Percentiles rank a stretch among this genome's conserved stretches.
phyloP scores from a whole-genome alignment of 352 stramenopile genomes.

The Phytophthora colocasiae region DNA sequence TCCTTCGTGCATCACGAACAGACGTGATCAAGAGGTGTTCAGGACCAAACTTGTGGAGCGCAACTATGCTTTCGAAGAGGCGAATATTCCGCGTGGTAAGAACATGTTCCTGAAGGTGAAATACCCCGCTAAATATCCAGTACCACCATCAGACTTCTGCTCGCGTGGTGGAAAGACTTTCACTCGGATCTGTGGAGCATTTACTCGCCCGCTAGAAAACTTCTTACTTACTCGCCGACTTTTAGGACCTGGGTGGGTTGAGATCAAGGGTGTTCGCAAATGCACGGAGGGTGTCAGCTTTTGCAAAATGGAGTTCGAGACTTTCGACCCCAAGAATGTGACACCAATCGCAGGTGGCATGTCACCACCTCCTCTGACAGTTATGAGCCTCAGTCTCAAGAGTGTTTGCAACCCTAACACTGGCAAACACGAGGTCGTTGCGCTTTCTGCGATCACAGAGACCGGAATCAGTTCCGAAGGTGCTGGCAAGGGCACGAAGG shows the following conservation, averaged over 20 bases:
- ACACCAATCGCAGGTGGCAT: conserved; percentile 76
- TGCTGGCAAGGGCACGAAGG: conserved; percentile 43
- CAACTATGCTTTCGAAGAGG: conserved; percentile 98
- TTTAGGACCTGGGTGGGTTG: conserved; percentile 98
- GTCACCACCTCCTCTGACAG: conserved; percentile 92
- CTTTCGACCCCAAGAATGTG: conserved; percentile 93
- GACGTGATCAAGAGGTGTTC: conserved; percentile 87
- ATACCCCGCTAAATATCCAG: conserved; percentile 94
- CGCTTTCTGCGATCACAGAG: conserved; percentile 82
- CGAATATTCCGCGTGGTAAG: conserved; percentile 94
- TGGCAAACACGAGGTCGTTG: conserved; percentile 97
- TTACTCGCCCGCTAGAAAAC: conserved; percentile 95
- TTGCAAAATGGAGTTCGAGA: conserved; percentile 95
- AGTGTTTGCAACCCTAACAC: conserved; percentile 97
- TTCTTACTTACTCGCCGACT: conserved; percentile 98
- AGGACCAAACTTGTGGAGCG: conserved; percentile 95
- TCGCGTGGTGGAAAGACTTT: conserved; percentile 92
- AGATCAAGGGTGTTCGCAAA: conserved; percentile 91
- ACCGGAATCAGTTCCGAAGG: conserved; percentile 78
- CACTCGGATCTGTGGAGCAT: conserved; percentile 95
- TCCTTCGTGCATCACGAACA: conserved; percentile 78
- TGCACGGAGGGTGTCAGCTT: conserved; percentile 84
- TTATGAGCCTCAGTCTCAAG: conserved; percentile 98
- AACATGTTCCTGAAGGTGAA: conserved; percentile 98
- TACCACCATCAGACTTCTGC: conserved; percentile 85